Conservation (phyloP, 192 early-diverging fungal species). For the Gonapodya prolifera region DNA sequence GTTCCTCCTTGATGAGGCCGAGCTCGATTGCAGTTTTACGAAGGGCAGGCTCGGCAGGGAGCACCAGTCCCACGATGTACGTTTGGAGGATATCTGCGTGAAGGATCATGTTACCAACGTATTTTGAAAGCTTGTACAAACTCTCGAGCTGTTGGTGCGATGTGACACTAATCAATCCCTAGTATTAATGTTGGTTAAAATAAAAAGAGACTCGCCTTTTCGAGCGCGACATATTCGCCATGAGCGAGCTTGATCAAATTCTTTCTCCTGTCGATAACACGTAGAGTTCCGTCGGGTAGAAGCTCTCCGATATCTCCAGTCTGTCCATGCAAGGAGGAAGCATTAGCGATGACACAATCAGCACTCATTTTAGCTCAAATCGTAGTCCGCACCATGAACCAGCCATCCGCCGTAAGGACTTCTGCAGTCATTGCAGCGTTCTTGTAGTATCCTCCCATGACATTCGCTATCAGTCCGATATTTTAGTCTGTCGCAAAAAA, state of each 20-base stretch:
- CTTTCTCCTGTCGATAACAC: conserved; percentile 83
- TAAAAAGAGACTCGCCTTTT: too few species aligned
- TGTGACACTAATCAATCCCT: conserved; percentile 77
- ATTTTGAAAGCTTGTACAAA: conserved; percentile 60
- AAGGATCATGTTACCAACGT: conserved; percentile 66
- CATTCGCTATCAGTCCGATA: too few species aligned
- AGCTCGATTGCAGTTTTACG: conserved; percentile 18
- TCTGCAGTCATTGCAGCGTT: conserved; percentile 52
- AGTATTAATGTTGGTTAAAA: background rate
- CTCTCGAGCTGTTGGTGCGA: conserved; percentile 89
- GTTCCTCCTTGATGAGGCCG: too few species aligned
- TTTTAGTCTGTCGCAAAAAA: conserved; percentile 29
- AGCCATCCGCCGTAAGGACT: conserved; percentile 60
- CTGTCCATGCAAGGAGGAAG: too few species aligned
- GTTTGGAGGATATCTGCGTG: conserved; percentile 51
- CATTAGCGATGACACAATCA: too few species aligned
- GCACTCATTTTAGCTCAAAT: too few species aligned
- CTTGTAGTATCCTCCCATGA: conserved; percentile 59
- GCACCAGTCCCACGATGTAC: conserved; percentile 63
- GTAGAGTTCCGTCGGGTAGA: conserved; percentile 58
- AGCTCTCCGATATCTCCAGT: conserved; percentile 57
- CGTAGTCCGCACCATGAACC: too few species aligned
- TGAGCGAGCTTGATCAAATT: conserved; percentile 67
- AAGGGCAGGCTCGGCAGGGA: conserved; percentile 46
- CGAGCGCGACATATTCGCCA: background rate